These are phyloP conservation scores for Nakaseomyces sp. DNA, from an alignment of 1,139 yeast genomes.

Conservation along the genomic window DNA sequence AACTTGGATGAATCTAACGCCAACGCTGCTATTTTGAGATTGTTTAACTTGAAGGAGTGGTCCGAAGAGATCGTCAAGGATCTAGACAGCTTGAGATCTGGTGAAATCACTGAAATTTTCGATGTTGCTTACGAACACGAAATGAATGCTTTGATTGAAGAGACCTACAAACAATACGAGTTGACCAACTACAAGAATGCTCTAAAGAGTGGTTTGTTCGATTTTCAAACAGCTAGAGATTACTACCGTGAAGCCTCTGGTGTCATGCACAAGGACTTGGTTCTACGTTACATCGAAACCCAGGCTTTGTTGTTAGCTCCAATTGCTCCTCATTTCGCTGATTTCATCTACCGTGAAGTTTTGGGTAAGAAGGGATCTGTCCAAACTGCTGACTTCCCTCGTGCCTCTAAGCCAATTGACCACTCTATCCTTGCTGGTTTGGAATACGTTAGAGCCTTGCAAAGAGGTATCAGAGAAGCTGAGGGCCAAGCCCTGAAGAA, in stretches of 20 bases:
- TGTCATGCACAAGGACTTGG: conserved; percentile 76
- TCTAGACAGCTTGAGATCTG: conserved; percentile 55
- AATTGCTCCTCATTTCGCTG: conserved; percentile 93
- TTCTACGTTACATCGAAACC: conserved; percentile 69
- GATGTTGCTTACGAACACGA: conserved; percentile 90
- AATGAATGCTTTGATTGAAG: conserved; percentile 73
- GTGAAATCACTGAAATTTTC: conserved; percentile 57
- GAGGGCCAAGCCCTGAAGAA: conserved; percentile 85
- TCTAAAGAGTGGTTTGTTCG: conserved; percentile 83
- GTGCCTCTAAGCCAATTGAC: conserved; percentile 56
- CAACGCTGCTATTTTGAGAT: conserved; percentile 92
- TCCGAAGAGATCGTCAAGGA: conserved; percentile 61
- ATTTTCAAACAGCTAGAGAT: conserved; percentile 91
- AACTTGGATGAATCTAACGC: conserved; percentile 96
- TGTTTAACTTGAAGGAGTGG: conserved; percentile 93
- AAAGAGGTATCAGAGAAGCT: conserved; percentile 83
- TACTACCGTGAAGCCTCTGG: conserved; percentile 77
- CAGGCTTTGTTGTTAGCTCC: conserved; percentile 86
- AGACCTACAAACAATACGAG: conserved; percentile 60
- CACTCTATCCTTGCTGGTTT: conserved; percentile 56
- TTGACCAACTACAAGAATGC: conserved; percentile 80
- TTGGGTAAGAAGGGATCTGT: conserved; percentile 54
- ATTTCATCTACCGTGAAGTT: conserved; percentile 77
- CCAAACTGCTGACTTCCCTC: conserved; percentile 74
- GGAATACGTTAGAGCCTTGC: conserved; percentile 64